Evolutionary conservation across 805 yeast species (phyloP).

Genomic region (Metschnikowia hibisci): DNA sequence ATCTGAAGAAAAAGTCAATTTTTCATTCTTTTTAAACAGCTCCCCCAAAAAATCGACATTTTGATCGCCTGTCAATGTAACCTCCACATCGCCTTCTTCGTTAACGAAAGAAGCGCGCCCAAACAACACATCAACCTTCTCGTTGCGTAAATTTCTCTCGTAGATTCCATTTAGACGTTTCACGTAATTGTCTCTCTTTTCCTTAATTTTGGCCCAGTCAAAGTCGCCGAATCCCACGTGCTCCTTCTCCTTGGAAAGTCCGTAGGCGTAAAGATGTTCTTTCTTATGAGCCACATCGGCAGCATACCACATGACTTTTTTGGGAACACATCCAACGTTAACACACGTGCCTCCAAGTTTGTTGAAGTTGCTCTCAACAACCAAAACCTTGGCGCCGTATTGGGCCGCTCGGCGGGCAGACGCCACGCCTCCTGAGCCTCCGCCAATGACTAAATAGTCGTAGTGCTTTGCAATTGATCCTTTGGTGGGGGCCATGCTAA

Average conservation of each 20-base stretch:
- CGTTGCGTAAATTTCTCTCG: slow-evolving; percentile 79
- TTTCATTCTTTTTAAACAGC: slow-evolving; percentile 46
- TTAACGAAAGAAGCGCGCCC: slow-evolving; percentile 82
- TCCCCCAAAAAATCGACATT: slow-evolving; percentile 33
- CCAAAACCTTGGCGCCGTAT: slow-evolving; percentile 82
- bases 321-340: slow-evolving; percentile 98
- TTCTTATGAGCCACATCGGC: slow-evolving; percentile 80
- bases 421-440: slow-evolving; percentile 99
- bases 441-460: slow-evolving; percentile 94
- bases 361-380: slow-evolving; percentile 68
- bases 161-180: slow-evolving; percentile 87
- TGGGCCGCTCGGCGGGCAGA: slow-evolving; percentile 94
- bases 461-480: slow-evolving; percentile 48
- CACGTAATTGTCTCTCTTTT: slow-evolving; percentile 89
- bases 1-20: slow-evolving; percentile 67
- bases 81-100: slow-evolving; percentile 69
- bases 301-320: slow-evolving; percentile 98
- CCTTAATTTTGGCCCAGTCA: slow-evolving; percentile 79
- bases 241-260: slow-evolving; percentile 57
- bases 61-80: slow-evolving; percentile 46
- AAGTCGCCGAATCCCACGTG: slow-evolving; percentile 52
- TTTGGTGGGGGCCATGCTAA: slow-evolving; percentile 53
- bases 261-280: slow-evolving; percentile 75
- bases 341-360: slow-evolving; percentile 97
- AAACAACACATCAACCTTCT: slow-evolving; percentile 79